Conservation (phyloP, 306 rosid genomes). For the Chamaecrista fasciculata region DNA sequence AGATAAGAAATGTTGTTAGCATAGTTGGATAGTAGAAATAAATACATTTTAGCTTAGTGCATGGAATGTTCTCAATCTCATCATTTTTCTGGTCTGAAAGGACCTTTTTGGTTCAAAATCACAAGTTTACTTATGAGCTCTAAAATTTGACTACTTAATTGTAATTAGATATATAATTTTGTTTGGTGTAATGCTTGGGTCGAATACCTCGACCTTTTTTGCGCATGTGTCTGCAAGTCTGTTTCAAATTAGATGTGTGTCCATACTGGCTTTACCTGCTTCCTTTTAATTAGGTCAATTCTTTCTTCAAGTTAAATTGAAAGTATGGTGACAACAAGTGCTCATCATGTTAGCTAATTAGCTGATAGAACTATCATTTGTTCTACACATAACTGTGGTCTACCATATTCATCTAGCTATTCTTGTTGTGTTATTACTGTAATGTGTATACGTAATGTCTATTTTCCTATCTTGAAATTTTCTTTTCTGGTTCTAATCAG, state of each 20-base stretch:
- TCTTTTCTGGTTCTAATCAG: no score
- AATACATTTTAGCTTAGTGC: not conserved
- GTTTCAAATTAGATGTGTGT: no score
- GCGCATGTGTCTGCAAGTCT: no score
- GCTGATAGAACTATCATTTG: not conserved
- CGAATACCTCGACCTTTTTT: not conserved
- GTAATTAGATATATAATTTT: not conserved
- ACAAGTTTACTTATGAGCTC: not conserved
- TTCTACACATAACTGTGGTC: not conserved
- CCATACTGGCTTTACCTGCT: not conserved
- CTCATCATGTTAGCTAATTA: not conserved
- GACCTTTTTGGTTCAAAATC: no score
- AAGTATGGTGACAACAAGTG: not conserved
- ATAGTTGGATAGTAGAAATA: not conserved
- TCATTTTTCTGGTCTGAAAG: no score
- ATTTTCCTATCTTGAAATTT: not conserved
- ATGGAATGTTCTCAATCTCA: not conserved
- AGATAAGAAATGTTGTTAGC: not conserved
- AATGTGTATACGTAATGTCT: not conserved
- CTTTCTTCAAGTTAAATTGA: not conserved
- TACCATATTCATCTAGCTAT: not conserved
- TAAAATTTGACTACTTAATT: not conserved
- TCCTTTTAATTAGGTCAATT: not conserved
- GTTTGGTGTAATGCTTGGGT: not conserved
- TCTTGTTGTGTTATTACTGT: no score